phyloP scores from a whole-genome alignment of 176 grass and related monocot species.

The Aegilops tauschii region DNA sequence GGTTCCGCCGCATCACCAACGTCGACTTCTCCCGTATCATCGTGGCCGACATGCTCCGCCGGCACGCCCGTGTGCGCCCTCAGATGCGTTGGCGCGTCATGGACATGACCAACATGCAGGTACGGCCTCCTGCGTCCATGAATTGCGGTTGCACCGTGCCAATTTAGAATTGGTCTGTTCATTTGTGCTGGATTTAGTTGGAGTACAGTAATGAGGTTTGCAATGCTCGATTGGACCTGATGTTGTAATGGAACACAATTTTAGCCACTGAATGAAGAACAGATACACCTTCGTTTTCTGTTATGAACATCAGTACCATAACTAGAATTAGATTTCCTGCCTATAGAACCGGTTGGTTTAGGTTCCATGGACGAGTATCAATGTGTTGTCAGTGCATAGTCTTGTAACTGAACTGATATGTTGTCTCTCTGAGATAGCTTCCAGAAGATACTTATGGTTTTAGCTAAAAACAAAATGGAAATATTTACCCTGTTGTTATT shows the following conservation, averaged over 20 bases:
- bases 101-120: slow-evolving; percentile 94
- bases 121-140: background rate
- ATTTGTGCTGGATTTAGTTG: background rate
- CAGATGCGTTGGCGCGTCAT: slow-evolving; percentile 98
- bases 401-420: background rate
- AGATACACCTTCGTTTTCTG: background rate
- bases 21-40: slow-evolving; percentile 94
- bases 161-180: background rate
- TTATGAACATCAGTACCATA: background rate
- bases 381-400: background rate
- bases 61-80: slow-evolving; percentile 63
- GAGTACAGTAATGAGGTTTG: background rate
- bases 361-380: background rate
- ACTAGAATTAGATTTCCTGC: slow-evolving; percentile 18
- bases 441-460: background rate
- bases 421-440: background rate
- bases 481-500: background rate
- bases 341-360: background rate
- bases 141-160: background rate
- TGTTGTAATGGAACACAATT: background rate
- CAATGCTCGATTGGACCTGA: background rate
- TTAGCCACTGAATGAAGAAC: background rate
- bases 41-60: slow-evolving; percentile 81
- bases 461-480: background rate
- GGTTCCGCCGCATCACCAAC: slow-evolving; percentile 75